Evolutionary conservation across 768 basidiomycete species (phyloP), one percentile per base, ranked within the genome.

Genomic region (Panaeolus cyanescens): DNA sequence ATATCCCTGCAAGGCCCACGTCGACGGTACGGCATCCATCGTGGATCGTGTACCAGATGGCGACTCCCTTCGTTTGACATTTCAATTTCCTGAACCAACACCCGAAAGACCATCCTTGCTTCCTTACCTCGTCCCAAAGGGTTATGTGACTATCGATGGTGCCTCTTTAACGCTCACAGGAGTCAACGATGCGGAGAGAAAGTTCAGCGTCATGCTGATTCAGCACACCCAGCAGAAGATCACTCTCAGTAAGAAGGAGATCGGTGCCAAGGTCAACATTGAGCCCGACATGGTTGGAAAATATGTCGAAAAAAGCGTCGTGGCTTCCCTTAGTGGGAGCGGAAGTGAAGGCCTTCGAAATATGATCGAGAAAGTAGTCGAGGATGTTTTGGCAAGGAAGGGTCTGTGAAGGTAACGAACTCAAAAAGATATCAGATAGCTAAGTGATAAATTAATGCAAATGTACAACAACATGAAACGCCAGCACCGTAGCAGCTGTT

Each of bases 211-310:
- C 56, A 99, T 99, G 96, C 85, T 99, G 65, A 96, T 99, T 75
- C 86, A 86, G 67, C 96, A 99, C 75, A 96, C 94, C 10, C 96
- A 97, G 71, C 78, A 88, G 68, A 94, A 89, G 75, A 89, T 98
- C 60, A 90, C 92, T 2, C 80, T 99, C 56, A 83, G 83, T 36
- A 82, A 76, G 62, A 99, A 99, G 74, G 65, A 67, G 2, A 72
- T 91, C 1, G 96, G 95, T 0, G 84, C 85, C 53, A 90, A 83
- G 67, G 95, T 99, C 56, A 99, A 99, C 70, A 84, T 99, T 61
- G 97, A 99, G 78, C 95, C 90, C 42, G 95, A 97, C 71, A 93
- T 95, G 86, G 88, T 96, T 19, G 95, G 92, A 15, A 96, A 96
- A 74, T 95, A 93, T 64, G 92, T 96, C 4, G 84, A 85, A 69